Evolutionary conservation across 1,284 basidiomycete species (phyloP), one percentile per base, ranked within the genome.

Genomic region (Leccinum pachyderme): DNA sequence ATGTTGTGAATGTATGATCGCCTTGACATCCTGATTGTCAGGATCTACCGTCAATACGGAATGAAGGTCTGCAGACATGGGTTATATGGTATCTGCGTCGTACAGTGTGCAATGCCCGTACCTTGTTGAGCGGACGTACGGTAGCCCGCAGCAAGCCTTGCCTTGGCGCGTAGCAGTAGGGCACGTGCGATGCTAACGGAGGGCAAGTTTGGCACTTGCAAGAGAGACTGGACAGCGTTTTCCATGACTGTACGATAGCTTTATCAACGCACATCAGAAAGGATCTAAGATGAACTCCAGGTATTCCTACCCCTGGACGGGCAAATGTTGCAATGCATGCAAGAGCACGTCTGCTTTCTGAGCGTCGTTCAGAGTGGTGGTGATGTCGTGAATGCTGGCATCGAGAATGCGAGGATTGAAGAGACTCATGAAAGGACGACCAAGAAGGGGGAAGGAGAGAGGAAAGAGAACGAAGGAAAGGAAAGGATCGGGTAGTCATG

Each of bases 391-490:
- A 63, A 87, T 83, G 73, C 83, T 82, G 24, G 86, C 85, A 62
- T 88, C 85, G 48, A 87, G 75, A 59, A 87, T 87, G 63, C 82
- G 83, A 5, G 84, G 84, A 65, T 88, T 88, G 75, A 88, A 87
- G 56, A 85, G 74, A 64, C 78, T 79, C 80, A 81, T 81, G 37
- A 18, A 39, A 5, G 37, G 37, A 39, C 37, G 9, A 39, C 37
- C 18, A 22, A 39, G 18, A 12, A 39, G 18, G 22, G 12, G 18
- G 37, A 11, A 32, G 37, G n/a, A 39, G 35, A 22, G 13, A 24
- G 41, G 41, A 44, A 44, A 25, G 24, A 43, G 41, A 25, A 25
- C 41, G 41, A 24, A 25, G 12, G 7, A 24, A 44, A 44, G 41
- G 41, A 24, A 44, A 7, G 7, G 41, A 44, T 44, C 41, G 41